Percentiles rank a stretch among this genome's conserved stretches.
Evolutionary conservation across 352 stramenopile species (phyloP).

Genomic region (Phytophthora megakarya): DNA sequence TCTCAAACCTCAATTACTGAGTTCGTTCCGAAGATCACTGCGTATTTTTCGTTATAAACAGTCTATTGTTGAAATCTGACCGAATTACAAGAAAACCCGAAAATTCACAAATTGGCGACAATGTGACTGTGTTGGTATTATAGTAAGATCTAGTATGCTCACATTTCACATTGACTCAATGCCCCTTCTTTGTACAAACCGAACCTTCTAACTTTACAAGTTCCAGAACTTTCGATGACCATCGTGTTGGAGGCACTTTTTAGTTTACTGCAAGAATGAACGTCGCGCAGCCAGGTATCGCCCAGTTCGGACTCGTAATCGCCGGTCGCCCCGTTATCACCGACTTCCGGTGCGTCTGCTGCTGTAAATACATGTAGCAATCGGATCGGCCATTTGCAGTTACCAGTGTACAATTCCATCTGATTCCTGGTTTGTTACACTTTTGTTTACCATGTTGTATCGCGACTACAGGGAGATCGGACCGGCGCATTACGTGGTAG

Average conservation of each 20-base stretch:
- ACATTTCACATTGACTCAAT: too few relatives aligned
- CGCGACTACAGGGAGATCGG: conserved; percentile 50
- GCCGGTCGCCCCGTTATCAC: conserved; percentile 66
- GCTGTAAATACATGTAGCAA: too few relatives aligned
- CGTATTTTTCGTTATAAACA: too few relatives aligned
- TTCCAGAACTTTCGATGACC: conserved; percentile 24
- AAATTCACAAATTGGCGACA: too few relatives aligned
- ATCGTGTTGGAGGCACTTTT: not conserved
- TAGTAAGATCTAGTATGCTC: too few relatives aligned
- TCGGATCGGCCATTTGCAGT: not conserved
- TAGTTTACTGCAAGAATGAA: conserved; percentile 27
- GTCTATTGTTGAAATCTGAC: too few relatives aligned
- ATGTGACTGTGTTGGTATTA: too few relatives aligned
- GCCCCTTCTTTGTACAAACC: too few relatives aligned
- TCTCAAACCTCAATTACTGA: too few relatives aligned
- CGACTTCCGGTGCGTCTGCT: conserved; percentile 51
- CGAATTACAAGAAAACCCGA: too few relatives aligned
- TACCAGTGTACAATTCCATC: not conserved
- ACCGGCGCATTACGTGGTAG: conserved; percentile 63
- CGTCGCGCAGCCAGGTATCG: conserved; percentile 32
- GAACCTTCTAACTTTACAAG: not conserved
- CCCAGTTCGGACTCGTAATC: conserved; percentile 72
- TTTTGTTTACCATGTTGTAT: conserved; percentile 2
- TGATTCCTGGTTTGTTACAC: not conserved
- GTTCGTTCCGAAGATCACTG: too few relatives aligned